A percentile compares a stretch with the other conserved stretches of the same genome.
Evolutionary conservation across 257 asterid genomes (phyloP).

Genomic region (Capsicum baccatum): DNA sequence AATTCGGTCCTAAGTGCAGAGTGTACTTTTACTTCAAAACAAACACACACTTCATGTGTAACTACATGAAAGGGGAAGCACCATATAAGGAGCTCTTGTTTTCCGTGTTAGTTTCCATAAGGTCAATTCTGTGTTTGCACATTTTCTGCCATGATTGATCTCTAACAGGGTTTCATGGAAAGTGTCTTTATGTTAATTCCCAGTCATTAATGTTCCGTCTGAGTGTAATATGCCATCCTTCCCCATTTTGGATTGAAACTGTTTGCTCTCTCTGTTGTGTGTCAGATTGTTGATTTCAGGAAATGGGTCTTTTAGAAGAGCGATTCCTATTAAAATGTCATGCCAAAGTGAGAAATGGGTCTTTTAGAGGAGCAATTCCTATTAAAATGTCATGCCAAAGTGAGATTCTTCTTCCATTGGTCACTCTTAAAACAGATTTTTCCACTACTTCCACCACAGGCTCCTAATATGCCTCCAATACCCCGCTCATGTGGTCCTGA

Average conservation of each 20-base stretch:
- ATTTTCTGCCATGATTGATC: not conserved
- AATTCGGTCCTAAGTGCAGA: not conserved
- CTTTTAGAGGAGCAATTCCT: not conserved
- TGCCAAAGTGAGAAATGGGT: not conserved
- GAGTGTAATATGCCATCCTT: not conserved
- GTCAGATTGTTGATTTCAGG: not conserved
- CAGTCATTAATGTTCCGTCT: not conserved
- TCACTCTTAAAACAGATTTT: not conserved
- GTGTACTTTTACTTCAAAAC: not conserved
- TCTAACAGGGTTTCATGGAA: not conserved
- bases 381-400: not conserved
- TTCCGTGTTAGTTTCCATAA: not conserved
- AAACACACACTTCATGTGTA: not conserved
- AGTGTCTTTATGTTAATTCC: not conserved
- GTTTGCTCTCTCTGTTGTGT: not conserved
- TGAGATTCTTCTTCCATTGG: not conserved
- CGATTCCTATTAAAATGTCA: not conserved
- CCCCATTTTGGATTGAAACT: not conserved
- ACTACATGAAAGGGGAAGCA: not conserved
- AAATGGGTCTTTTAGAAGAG: not conserved
- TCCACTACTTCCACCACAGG: not conserved
- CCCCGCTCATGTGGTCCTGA: not conserved
- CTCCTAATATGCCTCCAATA: not conserved
- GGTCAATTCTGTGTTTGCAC: not conserved
- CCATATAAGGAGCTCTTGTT: not conserved